phyloP scores from a whole-genome alignment of 2,329 filamentous ascomycete genomes.

The Didymellaceae sp. region DNA sequence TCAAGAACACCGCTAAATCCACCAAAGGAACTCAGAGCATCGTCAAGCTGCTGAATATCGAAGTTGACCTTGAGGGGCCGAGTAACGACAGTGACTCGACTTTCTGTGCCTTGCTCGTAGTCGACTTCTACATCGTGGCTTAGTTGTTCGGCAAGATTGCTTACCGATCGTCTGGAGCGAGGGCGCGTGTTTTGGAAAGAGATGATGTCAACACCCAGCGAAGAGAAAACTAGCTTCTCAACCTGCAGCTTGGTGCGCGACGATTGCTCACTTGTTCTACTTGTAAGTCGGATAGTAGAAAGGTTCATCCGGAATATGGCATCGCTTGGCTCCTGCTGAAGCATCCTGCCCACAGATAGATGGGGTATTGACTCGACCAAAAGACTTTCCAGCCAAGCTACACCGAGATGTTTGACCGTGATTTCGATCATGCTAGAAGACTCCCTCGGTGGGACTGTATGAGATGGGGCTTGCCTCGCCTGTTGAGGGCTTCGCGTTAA shows the following conservation, averaged over 20 bases:
- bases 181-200: conserved; percentile 53
- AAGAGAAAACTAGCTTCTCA: conserved; percentile 56
- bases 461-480: not conserved
- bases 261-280: conserved; percentile 23
- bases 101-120: conserved; percentile 38
- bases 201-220: conserved; percentile 58
- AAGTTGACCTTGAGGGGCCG: conserved; percentile 77
- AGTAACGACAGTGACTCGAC: conserved; percentile 69
- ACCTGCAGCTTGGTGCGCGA: conserved; percentile 38
- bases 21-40: conserved; percentile 86
- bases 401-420: conserved; percentile 34
- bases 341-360: conserved; percentile 7
- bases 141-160: conserved; percentile 31
- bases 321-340: conserved; percentile 36
- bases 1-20: conserved; percentile 91
- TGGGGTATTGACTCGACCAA: conserved; percentile 31
- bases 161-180: conserved; percentile 34
- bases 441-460: conserved; percentile 1
- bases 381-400: conserved; percentile 43
- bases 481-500: conserved; percentile 20
- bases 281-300: conserved; percentile 33
- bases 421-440: conserved; percentile 26
- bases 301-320: conserved; percentile 38
- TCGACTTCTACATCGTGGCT: conserved; percentile 44
- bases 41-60: conserved; percentile 81